Percentiles rank a stretch among this genome's conserved stretches.
Conservation (phyloP, 208 protist genomes). For the Trypanosoma cruzi region DNA sequence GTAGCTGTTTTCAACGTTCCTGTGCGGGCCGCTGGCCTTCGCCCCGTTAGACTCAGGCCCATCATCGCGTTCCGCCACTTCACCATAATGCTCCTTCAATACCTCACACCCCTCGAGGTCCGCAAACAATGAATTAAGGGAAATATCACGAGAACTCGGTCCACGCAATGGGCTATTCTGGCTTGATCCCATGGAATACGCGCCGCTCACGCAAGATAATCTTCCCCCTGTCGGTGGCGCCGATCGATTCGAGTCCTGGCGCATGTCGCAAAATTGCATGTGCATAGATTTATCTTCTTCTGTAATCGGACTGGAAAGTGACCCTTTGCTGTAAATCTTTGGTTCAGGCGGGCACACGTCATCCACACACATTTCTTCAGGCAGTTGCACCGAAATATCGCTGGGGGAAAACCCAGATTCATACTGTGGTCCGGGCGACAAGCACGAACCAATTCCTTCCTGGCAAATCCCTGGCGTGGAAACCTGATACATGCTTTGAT, state of each 20-base stretch:
- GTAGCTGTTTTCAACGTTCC: conserved; percentile 57
- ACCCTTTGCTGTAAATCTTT: neutral
- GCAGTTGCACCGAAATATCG: neutral
- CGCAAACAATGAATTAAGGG: neutral
- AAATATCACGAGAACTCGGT: conserved; percentile 43
- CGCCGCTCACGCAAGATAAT: conserved; percentile 48
- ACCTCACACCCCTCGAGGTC: conserved; percentile 33
- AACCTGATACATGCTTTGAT: neutral
- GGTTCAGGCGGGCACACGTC: neutral
- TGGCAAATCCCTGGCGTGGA: neutral
- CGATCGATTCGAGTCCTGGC: neutral
- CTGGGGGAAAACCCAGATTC: neutral
- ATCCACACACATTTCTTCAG: neutral
- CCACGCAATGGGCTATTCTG: conserved; percentile 48
- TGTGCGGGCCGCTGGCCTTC: conserved; percentile 46
- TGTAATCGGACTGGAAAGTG: neutral
- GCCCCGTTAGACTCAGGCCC: conserved; percentile 43
- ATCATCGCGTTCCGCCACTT: conserved; percentile 59
- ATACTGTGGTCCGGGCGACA: neutral
- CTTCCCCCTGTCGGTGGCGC: neutral
- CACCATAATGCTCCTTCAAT: conserved; percentile 62
- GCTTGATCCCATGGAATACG: conserved; percentile 43
- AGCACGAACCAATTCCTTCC: neutral
- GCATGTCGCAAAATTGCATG: neutral
- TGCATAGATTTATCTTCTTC: neutral